These are phyloP conservation scores for Sequoiadendron giganteum DNA, from an alignment of 75 land plant species.

Conservation along the genomic window DNA sequence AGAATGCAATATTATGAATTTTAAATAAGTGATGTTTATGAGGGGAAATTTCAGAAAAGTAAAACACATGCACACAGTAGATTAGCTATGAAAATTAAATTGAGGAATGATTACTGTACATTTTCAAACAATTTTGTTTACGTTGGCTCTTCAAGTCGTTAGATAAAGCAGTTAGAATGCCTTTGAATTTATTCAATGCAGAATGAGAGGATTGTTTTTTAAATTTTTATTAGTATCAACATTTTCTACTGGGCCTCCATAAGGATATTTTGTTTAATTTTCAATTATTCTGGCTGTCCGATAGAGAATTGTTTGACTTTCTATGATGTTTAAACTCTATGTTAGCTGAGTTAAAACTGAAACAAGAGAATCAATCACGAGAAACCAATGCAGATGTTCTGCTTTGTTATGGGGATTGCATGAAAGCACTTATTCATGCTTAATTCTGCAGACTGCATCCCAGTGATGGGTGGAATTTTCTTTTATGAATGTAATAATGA, in stretches of 20 bases:
- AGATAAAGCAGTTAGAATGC: not conserved
- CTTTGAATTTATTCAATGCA: not conserved
- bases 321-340: no score
- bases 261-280: no score
- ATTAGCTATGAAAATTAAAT: not conserved
- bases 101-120: not conserved
- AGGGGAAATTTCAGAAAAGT: not conserved
- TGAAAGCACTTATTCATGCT: not conserved
- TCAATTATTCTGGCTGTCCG: no score
- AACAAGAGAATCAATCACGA: not conserved
- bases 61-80: not conserved
- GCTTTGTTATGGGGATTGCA: not conserved
- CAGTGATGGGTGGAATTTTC: not conserved
- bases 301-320: no score
- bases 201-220: not conserved
- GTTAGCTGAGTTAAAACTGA: not conserved
- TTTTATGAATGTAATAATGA: not conserved
- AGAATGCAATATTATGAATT: not conserved
- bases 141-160: not conserved
- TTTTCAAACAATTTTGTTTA: not conserved
- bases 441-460: not conserved
- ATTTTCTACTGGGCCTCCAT: not conserved
- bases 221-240: not conserved
- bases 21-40: not conserved
- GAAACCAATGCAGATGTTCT: not conserved